Conservation (phyloP, 2,329 filamentous ascomycete genomes). For the Cercospora zeina region DNA sequence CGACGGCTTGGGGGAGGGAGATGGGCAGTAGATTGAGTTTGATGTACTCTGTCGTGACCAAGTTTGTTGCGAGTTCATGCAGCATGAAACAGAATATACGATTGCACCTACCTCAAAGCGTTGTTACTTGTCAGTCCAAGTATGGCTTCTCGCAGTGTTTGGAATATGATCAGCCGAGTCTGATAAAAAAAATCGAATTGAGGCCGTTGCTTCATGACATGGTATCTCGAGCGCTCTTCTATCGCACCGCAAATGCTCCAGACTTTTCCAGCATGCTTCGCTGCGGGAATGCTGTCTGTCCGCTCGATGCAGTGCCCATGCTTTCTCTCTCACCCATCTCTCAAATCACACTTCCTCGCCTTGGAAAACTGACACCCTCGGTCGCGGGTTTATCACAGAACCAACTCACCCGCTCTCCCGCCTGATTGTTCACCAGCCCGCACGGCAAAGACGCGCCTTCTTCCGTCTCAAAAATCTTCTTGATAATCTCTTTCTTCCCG, state of each 20-base stretch:
- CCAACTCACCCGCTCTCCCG: conserved; percentile 87
- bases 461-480: conserved; percentile 81
- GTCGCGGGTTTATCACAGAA: conserved; percentile 87
- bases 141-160: neutral
- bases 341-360: conserved; percentile 60
- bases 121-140: neutral
- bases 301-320: conserved; percentile 1
- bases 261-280: neutral
- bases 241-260: neutral
- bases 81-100: neutral
- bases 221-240: neutral
- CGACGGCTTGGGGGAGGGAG: neutral
- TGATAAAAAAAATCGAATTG: neutral
- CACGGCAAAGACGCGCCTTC: conserved; percentile 75
- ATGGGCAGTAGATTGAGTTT: conserved; percentile 1
- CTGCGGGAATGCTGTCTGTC: neutral
- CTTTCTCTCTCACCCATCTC: neutral
- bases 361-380: conserved; percentile 78
- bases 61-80: neutral
- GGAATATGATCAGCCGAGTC: neutral
- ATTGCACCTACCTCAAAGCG: neutral
- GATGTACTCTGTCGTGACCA: neutral
- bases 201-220: conserved; percentile 14
- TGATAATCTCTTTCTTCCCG: conserved; percentile 88
- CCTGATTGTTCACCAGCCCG: conserved; percentile 79